A percentile compares a stretch with the other conserved stretches of the same genome.
These are phyloP conservation scores for Termitomyces sp. DNA, from an alignment of 768 basidiomycete genomes.

Conservation along the genomic window DNA sequence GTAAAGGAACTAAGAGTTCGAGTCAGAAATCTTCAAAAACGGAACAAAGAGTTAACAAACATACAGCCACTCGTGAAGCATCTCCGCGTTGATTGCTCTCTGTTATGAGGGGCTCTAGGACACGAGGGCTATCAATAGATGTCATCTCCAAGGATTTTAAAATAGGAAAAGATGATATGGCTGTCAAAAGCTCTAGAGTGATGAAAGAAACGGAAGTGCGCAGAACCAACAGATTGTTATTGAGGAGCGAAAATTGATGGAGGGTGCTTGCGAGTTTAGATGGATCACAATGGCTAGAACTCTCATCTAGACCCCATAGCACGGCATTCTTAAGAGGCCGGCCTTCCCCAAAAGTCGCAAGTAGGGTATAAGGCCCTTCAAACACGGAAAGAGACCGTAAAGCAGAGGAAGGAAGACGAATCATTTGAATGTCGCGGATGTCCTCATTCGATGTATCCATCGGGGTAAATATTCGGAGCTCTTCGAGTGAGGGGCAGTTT, in stretches of 20 bases:
- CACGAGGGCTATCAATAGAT: slow-evolving; percentile 9
- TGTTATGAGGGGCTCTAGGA: background rate
- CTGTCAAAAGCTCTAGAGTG: slow-evolving; percentile 16
- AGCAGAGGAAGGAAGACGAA: slow-evolving; percentile 14
- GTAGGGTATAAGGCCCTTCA: slow-evolving; percentile 28
- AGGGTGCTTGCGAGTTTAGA: slow-evolving; percentile 18
- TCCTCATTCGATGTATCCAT: slow-evolving; percentile 22
- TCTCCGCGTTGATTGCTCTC: slow-evolving; percentile 1
- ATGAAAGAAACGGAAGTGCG: slow-evolving; percentile 21
- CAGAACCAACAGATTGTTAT: slow-evolving; percentile 17
- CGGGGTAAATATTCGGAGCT: slow-evolving; percentile 29
- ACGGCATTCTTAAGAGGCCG: slow-evolving; percentile 20
- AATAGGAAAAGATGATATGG: slow-evolving; percentile 7
- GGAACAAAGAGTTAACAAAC: background rate
- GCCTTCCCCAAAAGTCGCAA: slow-evolving; percentile 19
- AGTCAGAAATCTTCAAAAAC: background rate
- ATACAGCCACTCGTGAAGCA: slow-evolving; percentile 3
- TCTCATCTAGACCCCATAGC: slow-evolving; percentile 30
- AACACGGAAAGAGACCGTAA: slow-evolving; percentile 24
- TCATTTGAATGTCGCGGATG: slow-evolving; percentile 16
- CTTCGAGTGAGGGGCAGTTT: slow-evolving; percentile 27
- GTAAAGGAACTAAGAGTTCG: slow-evolving; percentile 18
- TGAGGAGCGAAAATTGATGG: slow-evolving; percentile 16
- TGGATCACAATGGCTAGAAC: slow-evolving; percentile 21
- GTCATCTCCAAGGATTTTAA: slow-evolving; percentile 10